A percentile compares a stretch with the other conserved stretches of the same genome.
Conservation (phyloP, 177 flowering plant species). For the Vitis hybrid region DNA sequence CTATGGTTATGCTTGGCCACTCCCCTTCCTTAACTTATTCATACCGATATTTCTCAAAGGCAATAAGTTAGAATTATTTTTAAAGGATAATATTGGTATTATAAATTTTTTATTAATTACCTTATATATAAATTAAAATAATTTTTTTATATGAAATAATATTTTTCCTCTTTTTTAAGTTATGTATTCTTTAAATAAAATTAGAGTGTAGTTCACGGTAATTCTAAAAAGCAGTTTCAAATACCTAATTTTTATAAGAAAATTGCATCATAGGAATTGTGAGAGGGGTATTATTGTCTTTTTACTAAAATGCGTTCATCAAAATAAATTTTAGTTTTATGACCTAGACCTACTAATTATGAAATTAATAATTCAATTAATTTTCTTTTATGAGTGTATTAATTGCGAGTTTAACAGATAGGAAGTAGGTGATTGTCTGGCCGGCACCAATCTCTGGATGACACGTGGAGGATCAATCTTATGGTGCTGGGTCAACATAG, state of each 20-base stretch:
- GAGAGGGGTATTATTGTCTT: not conserved
- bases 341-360: too few relatives aligned
- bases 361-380: too few relatives aligned
- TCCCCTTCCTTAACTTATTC: not conserved
- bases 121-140: too few relatives aligned
- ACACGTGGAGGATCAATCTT: slow-evolving; percentile 2
- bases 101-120: too few relatives aligned
- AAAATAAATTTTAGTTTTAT: too few relatives aligned
- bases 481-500: not conserved
- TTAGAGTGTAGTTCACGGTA: too few relatives aligned
- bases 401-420: too few relatives aligned
- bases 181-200: too few relatives aligned
- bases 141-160: not conserved
- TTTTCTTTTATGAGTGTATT: too few relatives aligned
- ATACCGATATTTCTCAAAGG: not conserved
- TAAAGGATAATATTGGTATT: too few relatives aligned
- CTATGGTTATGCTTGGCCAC: not conserved
- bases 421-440: not conserved
- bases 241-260: not conserved
- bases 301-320: not conserved
- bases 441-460: not conserved
- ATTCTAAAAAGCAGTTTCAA: too few relatives aligned
- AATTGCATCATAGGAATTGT: not conserved
- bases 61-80: not conserved
- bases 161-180: too few relatives aligned